Base-by-base conservation (phyloP, 345 rosid species). In the Boechera stricta region DNA sequence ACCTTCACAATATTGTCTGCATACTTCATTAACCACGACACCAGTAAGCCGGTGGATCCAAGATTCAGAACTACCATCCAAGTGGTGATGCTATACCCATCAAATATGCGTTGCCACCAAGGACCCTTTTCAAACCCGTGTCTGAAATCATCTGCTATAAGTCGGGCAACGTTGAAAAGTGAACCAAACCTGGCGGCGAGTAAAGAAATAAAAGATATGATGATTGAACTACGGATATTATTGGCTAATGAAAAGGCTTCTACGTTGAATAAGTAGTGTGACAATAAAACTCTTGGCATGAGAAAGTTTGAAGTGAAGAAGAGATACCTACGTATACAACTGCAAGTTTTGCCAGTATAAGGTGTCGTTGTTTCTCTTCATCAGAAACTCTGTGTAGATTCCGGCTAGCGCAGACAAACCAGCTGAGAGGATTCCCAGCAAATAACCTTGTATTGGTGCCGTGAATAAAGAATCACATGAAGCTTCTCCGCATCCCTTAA, bases 1-100 rank as follows among this genome's bases (percentile, higher is more conserved):
- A 91, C 98, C 98, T 95, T 95, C 21, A 92, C 97, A 65, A 91
- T 92, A 75, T 95, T 93, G 86, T 91, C 98, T 66, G 92, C 93
- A 82, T 91, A 93, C 60, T 89, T 93, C 95, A 93, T 89, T 78
- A 93, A 72, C 93, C 96, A 89, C 1, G 96, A 93, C 77, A 93
- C 98, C 26, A 91, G 76, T 78, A 93, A 80, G 61, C 98, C 92
- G 39, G 98, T 85, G 67, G 89, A 91, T 44, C 93, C 93, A 5
- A 89, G 89, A 82, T 91, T 95, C 67, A 95, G 79, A 79, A 91
- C 92, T 58, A 93, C 98, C 82, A 86, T 53, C 97, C 91, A 91
- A 65, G 97, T 93, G 38, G 87, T 91, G 33, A 86, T 69, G 77
- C 83, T 89, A 75, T 91, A 93, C 49, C 97, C 98, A 80, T 86